Evolutionary conservation across 306 rosid species (phyloP).

Genomic region (Crataegus laevigata): DNA sequence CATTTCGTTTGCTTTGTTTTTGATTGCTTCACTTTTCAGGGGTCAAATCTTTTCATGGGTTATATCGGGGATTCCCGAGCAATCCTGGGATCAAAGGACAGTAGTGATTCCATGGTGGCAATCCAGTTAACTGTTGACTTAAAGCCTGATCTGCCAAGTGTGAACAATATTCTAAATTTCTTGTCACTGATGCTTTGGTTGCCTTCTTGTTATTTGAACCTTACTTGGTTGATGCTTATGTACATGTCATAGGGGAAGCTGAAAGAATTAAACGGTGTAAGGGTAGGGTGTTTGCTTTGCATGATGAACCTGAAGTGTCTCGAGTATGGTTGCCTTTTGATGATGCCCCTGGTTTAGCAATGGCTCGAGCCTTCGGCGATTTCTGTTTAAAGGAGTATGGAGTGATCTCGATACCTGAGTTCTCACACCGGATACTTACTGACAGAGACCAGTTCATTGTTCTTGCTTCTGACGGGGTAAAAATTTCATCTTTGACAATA

Average conservation of each 20-base stretch:
- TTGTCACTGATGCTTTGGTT: constrained; percentile 3
- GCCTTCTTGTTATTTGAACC: constrained; percentile 8
- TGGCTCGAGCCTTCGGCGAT: constrained; percentile 99
- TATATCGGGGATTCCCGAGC: constrained; percentile 92
- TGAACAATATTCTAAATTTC: constrained; percentile 2
- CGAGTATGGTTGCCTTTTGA: constrained; percentile 95
- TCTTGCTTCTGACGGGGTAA: constrained; percentile 96
- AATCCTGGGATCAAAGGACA: constrained; percentile 79
- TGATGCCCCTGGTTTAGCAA: constrained; percentile 96
- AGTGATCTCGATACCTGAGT: constrained; percentile 90
- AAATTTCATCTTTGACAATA: not conserved
- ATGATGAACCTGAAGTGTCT: constrained; percentile 94
- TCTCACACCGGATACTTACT: constrained; percentile 59
- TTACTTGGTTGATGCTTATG: not conserved
- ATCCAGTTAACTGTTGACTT: constrained; percentile 80
- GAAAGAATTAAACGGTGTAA: constrained; percentile 85
- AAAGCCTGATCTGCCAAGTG: constrained; percentile 95
- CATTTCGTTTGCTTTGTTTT: constrained; percentile 5
- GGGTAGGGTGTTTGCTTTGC: constrained; percentile 92
- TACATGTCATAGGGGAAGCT: constrained; percentile 58
- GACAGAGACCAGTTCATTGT: constrained; percentile 84
- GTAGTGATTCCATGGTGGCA: constrained; percentile 55
- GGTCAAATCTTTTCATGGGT: constrained; percentile 77
- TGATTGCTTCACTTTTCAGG: constrained; percentile 44
- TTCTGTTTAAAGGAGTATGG: constrained; percentile 96